phyloP scores from a whole-genome alignment of 257 asterid genomes.

The Solanum pimpinellifolium region DNA sequence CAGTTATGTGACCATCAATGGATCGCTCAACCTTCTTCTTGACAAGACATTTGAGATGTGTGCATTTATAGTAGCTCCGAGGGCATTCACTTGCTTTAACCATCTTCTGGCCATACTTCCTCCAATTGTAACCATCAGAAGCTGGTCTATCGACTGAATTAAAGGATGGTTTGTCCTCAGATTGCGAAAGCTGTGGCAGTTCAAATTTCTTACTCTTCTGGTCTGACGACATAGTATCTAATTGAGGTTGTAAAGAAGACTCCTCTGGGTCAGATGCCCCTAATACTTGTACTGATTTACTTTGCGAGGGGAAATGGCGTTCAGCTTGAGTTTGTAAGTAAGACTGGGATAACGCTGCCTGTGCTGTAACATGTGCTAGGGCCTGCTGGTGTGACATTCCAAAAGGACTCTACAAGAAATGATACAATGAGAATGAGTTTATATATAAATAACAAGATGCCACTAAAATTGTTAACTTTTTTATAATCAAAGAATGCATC shows the following conservation, averaged over 20 bases:
- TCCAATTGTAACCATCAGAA: conserved; percentile 94
- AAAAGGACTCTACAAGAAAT: conserved; percentile 70
- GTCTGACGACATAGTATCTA: conserved; percentile 9
- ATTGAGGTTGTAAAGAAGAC: conserved; percentile 9
- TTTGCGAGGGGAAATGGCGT: conserved; percentile 19
- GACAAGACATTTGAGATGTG: conserved; percentile 57
- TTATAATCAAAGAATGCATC: neutral
- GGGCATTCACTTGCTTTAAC: conserved; percentile 90
- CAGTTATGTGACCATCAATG: conserved; percentile 56
- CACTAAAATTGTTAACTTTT: neutral
- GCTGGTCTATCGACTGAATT: conserved; percentile 46
- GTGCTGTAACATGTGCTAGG: conserved; percentile 94
- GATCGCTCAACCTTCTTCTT: conserved; percentile 93
- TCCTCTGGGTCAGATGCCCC: neutral
- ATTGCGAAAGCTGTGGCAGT: conserved; percentile 35
- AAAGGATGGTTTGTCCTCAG: conserved; percentile 30
- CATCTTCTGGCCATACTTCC: conserved; percentile 91
- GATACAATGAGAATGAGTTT: neutral
- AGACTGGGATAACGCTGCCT: conserved; percentile 74
- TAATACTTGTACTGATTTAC: conserved; percentile 1
- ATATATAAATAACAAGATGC: neutral
- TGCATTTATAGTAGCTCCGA: conserved; percentile 87
- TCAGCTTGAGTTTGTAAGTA: conserved; percentile 49
- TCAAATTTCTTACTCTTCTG: conserved; percentile 25
- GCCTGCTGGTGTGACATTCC: conserved; percentile 99